Evolutionary conservation across 345 rosid genomes (phyloP), one percentile per base, ranked within the genome.

Genomic region (Aquilaria yunnanensis): DNA sequence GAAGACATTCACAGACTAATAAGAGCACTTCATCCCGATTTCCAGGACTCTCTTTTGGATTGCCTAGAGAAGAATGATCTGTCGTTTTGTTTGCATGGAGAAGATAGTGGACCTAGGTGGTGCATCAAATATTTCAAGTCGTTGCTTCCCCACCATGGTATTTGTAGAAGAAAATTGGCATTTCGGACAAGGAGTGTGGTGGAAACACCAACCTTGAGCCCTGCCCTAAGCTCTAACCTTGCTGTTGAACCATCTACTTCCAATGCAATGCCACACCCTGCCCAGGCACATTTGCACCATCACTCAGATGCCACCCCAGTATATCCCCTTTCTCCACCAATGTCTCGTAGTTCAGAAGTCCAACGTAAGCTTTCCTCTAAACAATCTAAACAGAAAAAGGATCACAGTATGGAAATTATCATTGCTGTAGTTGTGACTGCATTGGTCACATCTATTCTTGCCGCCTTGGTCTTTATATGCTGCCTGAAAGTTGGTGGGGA

Each of bases 351-450:
- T 63, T 45, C 80, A 46, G 71, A 76, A 10, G 67, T 75, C 64
- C 62, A 12, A 67, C 34, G 62, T 30, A 16, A 59, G 30, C 62
- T 56, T 52, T 70, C 68, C 34, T 52, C 33, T 12, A 66, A 64
- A 88, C 45, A 74, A 59, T 65, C 30, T 83, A 29, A 64, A 53
- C 29, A 72, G 61, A 62, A 54, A 12, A 54, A 67, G 43, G 67
- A 61, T 54, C 47, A 65, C 33, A 31, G 57, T 32, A 74, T 10
- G 63, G 64, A 77, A 63, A 69, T 77, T 47, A 57, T 82, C 46
- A 72, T 84, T 37, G 93, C 87, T 13, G 81, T 81, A 33, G 77
- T 65, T 68, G 72, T 72, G 57, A 85, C 97, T 46, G 86, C 92
- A 31, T 79, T 67, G 4, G 61, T 62, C 32, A 81, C 96, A 49